Evolutionary conservation across 2,329 filamentous ascomycete species (phyloP), one percentile per base, ranked within the genome.

Genomic region (Fusarium sp.): DNA sequence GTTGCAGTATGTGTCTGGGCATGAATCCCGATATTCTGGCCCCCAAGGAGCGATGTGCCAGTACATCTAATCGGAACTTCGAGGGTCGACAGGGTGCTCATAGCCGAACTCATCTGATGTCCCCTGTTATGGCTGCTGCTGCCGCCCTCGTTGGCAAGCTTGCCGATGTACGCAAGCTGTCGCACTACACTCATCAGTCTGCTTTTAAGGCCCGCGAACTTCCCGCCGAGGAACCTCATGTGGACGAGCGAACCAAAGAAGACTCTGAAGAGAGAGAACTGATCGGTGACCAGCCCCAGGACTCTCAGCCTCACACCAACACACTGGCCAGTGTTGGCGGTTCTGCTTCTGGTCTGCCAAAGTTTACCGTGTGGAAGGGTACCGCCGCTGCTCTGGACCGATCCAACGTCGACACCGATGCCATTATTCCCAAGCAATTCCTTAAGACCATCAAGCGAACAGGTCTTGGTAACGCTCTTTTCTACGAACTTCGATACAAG

Each of bases 21-120:
- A 99, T 99, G 95, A 99, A 99, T 84, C 95, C 96, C 0, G 96
- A 99, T 78, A 98, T 99, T 67, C 87, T 98, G 45, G 89, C 94
- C 3, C 94, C 96, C 53, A 88, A 91, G 78, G 96, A 99, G 82
- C 90, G 96, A 75, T 98, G 96, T 77, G 96, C 96, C 40, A 95
- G 91, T 76, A 98, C 96, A 48, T 96, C 93, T 66, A 98, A 98
- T 83, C 92, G 96, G 74, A 98, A 98, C 81, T 98, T 98, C 72
- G 96, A 98, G 79, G 96, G 96, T 65, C 91, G 96, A 68, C 96
- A 99, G 81, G 96, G 96, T 76, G 94, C 95, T 62, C 89, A 89
- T 65, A 93, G 95, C 60, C 89, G 96, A 62, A 98, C 96, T 12
- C 96, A 98, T 79, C 84, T 99, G 56, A 96, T 98, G 91, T 97